Percentiles rank a stretch among this genome's conserved stretches.
Conservation (phyloP, 805 yeast genomes). For the Wickerhamiella galacta region DNA sequence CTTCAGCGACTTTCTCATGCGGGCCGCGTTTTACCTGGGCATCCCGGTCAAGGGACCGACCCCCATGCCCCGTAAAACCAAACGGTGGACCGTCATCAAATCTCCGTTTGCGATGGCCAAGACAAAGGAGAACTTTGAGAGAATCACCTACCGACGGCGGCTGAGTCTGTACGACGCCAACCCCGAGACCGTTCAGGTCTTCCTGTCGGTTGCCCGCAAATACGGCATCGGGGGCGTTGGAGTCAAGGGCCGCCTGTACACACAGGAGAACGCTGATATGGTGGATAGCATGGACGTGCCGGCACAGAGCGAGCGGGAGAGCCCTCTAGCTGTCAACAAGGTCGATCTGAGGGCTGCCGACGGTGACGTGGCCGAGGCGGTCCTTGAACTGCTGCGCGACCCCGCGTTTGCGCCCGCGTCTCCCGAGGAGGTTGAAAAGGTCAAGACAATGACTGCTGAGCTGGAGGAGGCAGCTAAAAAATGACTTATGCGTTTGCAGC, state of each 20-base stretch:
- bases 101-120: constrained; percentile 92
- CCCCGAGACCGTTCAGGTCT: constrained; percentile 66
- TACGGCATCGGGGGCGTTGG: constrained; percentile 71
- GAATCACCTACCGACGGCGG: constrained; percentile 63
- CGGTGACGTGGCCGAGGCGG: constrained; percentile 46
- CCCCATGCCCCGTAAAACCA: constrained; percentile 51
- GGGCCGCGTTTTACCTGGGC: constrained; percentile 82
- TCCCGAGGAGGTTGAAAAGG: constrained; percentile 4
- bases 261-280: constrained; percentile 33
- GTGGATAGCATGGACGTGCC: constrained; percentile 15
- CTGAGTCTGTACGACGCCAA: constrained; percentile 71
- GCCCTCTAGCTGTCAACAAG: constrained; percentile 15
- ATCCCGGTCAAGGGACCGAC: constrained; percentile 68
- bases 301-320: constrained; percentile 11
- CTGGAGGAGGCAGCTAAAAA: constrained; percentile 3
- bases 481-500: too few species aligned
- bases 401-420: constrained; percentile 45
- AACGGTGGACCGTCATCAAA: constrained; percentile 84
- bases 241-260: constrained; percentile 53
- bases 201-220: constrained; percentile 63
- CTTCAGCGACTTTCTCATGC: constrained; percentile 66
- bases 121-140: constrained; percentile 83
- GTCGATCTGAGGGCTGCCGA: constrained; percentile 17
- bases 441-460: constrained; percentile 5
- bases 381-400: constrained; percentile 50